Evolutionary conservation across 2,329 filamentous ascomycete genomes (phyloP).

Genomic region (Neofusicoccum umdonicola): DNA sequence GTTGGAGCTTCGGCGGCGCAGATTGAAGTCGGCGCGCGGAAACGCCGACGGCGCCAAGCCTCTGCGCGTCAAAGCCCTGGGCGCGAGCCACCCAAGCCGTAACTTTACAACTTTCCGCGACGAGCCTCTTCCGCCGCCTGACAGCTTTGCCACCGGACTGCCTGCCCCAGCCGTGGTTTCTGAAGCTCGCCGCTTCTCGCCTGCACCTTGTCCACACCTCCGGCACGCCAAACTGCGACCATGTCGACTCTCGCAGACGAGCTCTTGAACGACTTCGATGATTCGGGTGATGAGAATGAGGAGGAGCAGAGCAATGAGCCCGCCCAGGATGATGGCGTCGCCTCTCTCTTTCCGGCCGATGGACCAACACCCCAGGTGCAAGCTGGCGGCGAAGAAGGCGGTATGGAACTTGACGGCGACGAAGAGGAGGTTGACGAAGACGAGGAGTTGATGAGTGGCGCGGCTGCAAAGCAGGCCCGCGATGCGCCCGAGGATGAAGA

Average conservation of each 20-base stretch:
- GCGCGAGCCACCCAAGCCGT: not conserved
- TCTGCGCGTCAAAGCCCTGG: not conserved
- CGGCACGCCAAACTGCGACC: not conserved
- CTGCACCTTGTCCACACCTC: no score
- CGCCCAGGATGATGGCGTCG: conserved; percentile 30
- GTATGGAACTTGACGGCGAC: conserved; percentile 61
- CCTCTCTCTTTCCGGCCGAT: conserved; percentile 15
- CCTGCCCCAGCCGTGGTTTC: not conserved
- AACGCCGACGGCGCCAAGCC: conserved; percentile 5
- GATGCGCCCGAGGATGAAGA: conserved; percentile 63
- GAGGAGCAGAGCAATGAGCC: conserved; percentile 53
- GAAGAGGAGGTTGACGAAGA: conserved; percentile 62
- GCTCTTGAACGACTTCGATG: conserved; percentile 86
- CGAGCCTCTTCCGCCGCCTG: not conserved
- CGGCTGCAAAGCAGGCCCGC: conserved; percentile 35
- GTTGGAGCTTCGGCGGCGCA: conserved; percentile 11
- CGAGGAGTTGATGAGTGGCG: conserved; percentile 53
- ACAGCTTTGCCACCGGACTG: not conserved
- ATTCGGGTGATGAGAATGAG: conserved; percentile 75
- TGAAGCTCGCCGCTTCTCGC: not conserved
- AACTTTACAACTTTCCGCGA: not conserved
- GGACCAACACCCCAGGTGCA: conserved; percentile 27
- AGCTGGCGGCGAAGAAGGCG: conserved; percentile 23
- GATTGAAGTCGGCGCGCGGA: conserved; percentile 8
- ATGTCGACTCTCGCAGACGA: conserved; percentile 92